Base-by-base conservation (phyloP, 345 rosid genomes). In the Dovyalis caffra region DNA sequence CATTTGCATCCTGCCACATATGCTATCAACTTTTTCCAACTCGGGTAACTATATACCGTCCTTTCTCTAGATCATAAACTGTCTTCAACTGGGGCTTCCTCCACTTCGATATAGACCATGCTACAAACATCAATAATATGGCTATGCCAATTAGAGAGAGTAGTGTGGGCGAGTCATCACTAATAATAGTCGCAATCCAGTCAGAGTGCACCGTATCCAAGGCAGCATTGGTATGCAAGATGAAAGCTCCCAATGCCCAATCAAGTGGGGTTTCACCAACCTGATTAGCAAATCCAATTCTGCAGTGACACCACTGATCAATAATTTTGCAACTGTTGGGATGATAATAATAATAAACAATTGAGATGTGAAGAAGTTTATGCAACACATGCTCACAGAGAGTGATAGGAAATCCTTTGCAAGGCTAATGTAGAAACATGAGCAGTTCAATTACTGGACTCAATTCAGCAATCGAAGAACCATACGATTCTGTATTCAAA, bases 211-310 rank as follows among this genome's bases (percentile, higher is more conserved):
- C 74, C 49, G 64, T 65, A 72, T 81, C 78, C 31, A 70, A 73
- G 58, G 72, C 72, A 65, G 80, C 62, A 49, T 80, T 78, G 78
- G 86, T 89, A 43, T 86, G 90, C 84, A 89, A 76, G 79, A 95
- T 93, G 85, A 93, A 93, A 76, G 98, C 96, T 69, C 99, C 98
- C 70, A 90, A 73, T 32, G 99, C 94, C 98, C 98, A 93, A 73
- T 93, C 99, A 6, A 95, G 93, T 12, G 97, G 96, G 74, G 85
- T 83, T 68, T 85, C 86, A 71, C 86, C 91, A 72, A 89, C 96
- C 71, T 87, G 87, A 78, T 83, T 91, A n/a, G 90, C 89, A 79
- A 76, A 89, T 61, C 35, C 71, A 34, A 91, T 83, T 88, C 97
- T 91, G 90, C 75, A 66, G 56, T 58, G 11, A 21, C 26, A 72